Percentiles rank a stretch among this genome's conserved stretches.
phyloP scores from a whole-genome alignment of 306 rosid species.

The Prunus campanulata region DNA sequence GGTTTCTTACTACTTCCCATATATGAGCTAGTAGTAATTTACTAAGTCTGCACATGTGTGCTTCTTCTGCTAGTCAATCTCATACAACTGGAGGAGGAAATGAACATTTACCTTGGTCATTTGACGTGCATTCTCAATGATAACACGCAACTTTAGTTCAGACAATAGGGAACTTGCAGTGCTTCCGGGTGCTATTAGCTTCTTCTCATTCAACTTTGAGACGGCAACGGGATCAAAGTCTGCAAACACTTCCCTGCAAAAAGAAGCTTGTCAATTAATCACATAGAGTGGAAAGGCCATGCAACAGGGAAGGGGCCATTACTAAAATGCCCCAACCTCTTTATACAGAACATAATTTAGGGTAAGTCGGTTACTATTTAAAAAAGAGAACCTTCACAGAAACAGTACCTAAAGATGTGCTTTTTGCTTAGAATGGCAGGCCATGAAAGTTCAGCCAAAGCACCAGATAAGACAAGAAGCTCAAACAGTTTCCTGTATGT shows the following conservation, averaged over 20 bases:
- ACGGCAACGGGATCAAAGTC: constrained; percentile 68
- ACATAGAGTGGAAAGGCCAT: neutral
- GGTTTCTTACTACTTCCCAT: neutral
- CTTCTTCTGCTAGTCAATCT: constrained; percentile 14
- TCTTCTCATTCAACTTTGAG: constrained; percentile 68
- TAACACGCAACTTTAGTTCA: constrained; percentile 60
- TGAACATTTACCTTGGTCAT: constrained; percentile 53
- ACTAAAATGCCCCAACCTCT: constrained; percentile 4
- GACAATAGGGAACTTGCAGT: constrained; percentile 62
- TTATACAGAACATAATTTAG: constrained; percentile 3
- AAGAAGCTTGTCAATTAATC: constrained; percentile 28
- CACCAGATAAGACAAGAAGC: constrained; percentile 76
- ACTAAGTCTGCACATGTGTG: neutral
- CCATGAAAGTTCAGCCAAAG: constrained; percentile 78
- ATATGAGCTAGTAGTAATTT: neutral
- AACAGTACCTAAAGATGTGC: constrained; percentile 66
- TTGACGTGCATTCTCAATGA: constrained; percentile 69
- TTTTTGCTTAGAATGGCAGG: constrained; percentile 76
- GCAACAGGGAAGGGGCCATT: constrained; percentile 6
- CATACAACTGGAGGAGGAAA: constrained; percentile 24
- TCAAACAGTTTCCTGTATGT: constrained; percentile 72
- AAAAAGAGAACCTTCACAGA: constrained; percentile 7
- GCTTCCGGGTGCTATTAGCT: constrained; percentile 55
- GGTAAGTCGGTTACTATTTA: constrained; percentile 9
- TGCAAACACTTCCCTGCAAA: constrained; percentile 74